These are phyloP conservation scores for Monilinia vaccinii-corymbosi DNA, from an alignment of 2,329 filamentous ascomycete species.

Conservation along the genomic window DNA sequence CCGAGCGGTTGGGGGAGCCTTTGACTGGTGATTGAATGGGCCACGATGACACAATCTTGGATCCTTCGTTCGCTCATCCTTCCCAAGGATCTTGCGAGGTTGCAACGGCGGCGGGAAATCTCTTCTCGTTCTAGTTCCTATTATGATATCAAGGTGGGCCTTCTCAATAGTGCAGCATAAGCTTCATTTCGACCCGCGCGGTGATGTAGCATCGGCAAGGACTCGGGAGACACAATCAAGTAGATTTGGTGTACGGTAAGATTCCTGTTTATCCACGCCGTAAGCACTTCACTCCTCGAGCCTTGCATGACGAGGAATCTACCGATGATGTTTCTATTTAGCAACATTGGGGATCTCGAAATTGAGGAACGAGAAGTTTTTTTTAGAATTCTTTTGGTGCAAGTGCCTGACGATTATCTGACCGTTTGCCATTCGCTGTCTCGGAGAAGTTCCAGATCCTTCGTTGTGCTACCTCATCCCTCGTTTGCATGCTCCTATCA, in stretches of 20 bases:
- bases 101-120: not conserved
- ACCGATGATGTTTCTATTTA: not conserved
- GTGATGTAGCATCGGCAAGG: slow-evolving; percentile 1
- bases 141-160: not conserved
- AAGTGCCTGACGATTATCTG: not conserved
- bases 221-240: slow-evolving; percentile 5
- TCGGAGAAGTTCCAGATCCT: not conserved
- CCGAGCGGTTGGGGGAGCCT: not conserved
- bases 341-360: not conserved
- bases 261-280: not conserved
- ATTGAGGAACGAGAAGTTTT: not conserved
- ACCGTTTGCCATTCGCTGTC: slow-evolving; percentile 4
- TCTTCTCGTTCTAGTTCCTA: not conserved
- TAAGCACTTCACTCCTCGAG: not conserved
- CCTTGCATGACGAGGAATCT: not conserved
- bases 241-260: slow-evolving; percentile 5
- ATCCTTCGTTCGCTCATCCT: slow-evolving; percentile 2
- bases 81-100: not conserved
- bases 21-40: not conserved
- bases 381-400: not conserved
- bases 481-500: not conserved
- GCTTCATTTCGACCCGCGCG: slow-evolving; percentile 3
- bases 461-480: not conserved
- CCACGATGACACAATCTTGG: slow-evolving; percentile 3
- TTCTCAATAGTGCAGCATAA: slow-evolving; percentile 9